Percentiles rank a stretch among this genome's conserved stretches.
phyloP scores from a whole-genome alignment of 768 basidiomycete species.

The Calvatia gigantea region DNA sequence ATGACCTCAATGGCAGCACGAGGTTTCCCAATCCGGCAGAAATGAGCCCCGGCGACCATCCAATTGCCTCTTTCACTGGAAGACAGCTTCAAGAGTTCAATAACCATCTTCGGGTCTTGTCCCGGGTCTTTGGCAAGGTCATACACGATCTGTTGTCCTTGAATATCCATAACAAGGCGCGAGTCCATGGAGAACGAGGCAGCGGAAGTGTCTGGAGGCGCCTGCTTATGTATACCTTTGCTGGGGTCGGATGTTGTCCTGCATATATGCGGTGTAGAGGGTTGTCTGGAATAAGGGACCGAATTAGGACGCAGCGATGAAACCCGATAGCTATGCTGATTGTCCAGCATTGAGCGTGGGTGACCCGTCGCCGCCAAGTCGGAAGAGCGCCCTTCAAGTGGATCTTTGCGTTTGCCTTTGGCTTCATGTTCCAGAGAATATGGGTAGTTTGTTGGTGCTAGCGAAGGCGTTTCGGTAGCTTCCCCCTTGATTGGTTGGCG shows the following conservation, averaged over 20 bases:
- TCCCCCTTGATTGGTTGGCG: neutral
- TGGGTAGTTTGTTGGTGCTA: neutral
- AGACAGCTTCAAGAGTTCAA: conserved; percentile 41
- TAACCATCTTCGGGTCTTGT: conserved; percentile 40
- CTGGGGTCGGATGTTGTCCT: neutral
- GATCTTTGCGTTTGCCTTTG: neutral
- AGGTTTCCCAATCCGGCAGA: conserved; percentile 47
- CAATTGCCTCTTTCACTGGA: conserved; percentile 48
- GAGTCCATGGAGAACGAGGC: conserved; percentile 20
- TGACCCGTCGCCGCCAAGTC: neutral
- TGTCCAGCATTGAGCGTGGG: neutral
- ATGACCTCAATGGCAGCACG: conserved; percentile 40
- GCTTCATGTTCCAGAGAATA: neutral
- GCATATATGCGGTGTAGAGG: neutral
- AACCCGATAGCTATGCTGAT: neutral
- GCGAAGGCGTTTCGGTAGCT: neutral
- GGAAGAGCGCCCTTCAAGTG: neutral
- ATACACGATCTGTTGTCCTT: conserved; percentile 37
- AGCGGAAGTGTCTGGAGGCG: conserved; percentile 12
- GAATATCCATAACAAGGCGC: conserved; percentile 30
- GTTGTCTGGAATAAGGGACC: neutral
- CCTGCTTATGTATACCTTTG: neutral
- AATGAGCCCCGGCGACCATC: conserved; percentile 52
- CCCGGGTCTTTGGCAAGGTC: conserved; percentile 38
- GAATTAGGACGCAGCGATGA: too few species aligned